Percentiles rank a stretch among this genome's conserved stretches.
Conservation (phyloP, 2,329 filamentous ascomycete species). For the Clathrospora elynae region DNA sequence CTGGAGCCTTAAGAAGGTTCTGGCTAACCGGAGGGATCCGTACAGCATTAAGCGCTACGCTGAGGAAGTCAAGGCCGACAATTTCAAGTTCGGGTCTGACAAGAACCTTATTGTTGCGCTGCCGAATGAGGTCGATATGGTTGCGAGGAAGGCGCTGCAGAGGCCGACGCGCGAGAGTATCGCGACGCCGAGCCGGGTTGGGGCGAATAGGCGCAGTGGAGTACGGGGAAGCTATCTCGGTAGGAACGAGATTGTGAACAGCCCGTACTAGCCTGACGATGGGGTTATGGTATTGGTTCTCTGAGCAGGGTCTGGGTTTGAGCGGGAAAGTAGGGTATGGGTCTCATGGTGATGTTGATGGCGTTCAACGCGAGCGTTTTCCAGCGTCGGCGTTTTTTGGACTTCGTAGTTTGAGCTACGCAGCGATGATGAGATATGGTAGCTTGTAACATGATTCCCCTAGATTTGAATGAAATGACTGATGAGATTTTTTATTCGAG, state of each 20-base stretch:
- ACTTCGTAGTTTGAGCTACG: too few relatives aligned
- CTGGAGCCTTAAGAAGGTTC: constrained; percentile 91
- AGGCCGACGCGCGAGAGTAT: constrained; percentile 93
- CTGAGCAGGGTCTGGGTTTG: too few relatives aligned
- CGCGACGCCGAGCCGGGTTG: constrained; percentile 62
- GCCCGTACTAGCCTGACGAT: constrained; percentile 60
- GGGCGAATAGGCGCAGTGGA: constrained; percentile 41
- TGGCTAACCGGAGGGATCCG: constrained; percentile 79
- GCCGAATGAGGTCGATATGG: constrained; percentile 98
- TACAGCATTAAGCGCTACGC: constrained; percentile 97
- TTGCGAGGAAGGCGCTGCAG: constrained; percentile 82
- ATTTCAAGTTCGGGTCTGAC: constrained; percentile 96
- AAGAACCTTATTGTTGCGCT: constrained; percentile 98
- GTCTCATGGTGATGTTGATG: too few relatives aligned
- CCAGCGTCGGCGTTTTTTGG: too few relatives aligned
- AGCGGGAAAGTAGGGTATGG: too few relatives aligned
- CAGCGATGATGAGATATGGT: too few relatives aligned
- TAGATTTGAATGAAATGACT: too few relatives aligned
- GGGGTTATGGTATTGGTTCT: too few relatives aligned
- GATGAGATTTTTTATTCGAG: too few relatives aligned
- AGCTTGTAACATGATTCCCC: too few relatives aligned
- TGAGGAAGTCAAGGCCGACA: constrained; percentile 95
- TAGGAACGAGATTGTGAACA: constrained; percentile 82
- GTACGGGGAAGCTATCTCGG: constrained; percentile 71
- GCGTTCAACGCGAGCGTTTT: too few relatives aligned